Conservation (phyloP, 345 rosid species). For the Euclidium syriacum region DNA sequence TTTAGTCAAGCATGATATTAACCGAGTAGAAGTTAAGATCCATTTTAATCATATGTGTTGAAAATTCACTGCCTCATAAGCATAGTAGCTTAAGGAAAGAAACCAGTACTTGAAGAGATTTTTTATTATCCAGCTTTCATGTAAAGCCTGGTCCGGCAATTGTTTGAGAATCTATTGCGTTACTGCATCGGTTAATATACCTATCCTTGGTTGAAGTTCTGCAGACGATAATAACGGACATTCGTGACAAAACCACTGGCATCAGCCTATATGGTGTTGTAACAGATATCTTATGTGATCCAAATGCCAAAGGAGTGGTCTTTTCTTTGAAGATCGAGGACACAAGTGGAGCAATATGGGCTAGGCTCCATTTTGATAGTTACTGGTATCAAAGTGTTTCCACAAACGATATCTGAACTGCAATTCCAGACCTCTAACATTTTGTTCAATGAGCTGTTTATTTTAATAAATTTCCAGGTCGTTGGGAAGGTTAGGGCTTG, state of each 20-base stretch:
- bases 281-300: slow-evolving; percentile 43
- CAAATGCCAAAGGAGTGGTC: slow-evolving; percentile 36
- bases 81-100: background rate
- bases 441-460: background rate
- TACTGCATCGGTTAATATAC: slow-evolving; percentile 17
- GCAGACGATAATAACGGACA: slow-evolving; percentile 65
- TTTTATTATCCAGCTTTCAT: background rate
- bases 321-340: slow-evolving; percentile 72
- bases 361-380: slow-evolving; percentile 63
- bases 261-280: slow-evolving; percentile 81
- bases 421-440: background rate
- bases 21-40: too few relatives aligned
- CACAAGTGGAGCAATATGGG: slow-evolving; percentile 61
- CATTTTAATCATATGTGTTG: background rate
- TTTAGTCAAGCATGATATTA: background rate
- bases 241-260: slow-evolving; percentile 73
- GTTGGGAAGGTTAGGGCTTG: slow-evolving; percentile 65
- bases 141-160: background rate
- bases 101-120: slow-evolving; percentile 8
- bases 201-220: slow-evolving; percentile 38
- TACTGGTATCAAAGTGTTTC: slow-evolving; percentile 49
- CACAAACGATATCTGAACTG: background rate
- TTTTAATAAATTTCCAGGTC: slow-evolving; percentile 56
- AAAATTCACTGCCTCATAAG: background rate
- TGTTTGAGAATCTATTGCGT: background rate